These are phyloP conservation scores for Linnemannia elongata DNA, from an alignment of 192 early-diverging fungal species.

Conservation along the genomic window DNA sequence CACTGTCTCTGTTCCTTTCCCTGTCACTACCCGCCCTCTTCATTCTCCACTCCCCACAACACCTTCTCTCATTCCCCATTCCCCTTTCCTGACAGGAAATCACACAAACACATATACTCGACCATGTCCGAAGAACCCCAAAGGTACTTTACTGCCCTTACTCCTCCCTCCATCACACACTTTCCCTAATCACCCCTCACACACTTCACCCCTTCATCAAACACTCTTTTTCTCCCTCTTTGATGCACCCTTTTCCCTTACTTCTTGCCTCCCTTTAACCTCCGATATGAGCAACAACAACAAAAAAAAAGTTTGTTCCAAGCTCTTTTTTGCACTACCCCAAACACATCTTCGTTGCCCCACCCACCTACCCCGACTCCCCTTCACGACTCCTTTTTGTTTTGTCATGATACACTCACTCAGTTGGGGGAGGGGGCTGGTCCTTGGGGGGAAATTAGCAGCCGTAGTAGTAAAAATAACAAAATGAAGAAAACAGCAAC, in stretches of 20 bases:
- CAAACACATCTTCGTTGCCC: neutral
- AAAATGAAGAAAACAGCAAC: neutral
- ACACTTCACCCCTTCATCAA: neutral
- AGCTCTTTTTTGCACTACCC: neutral
- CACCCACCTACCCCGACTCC: neutral
- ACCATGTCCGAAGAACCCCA: conserved; percentile 11
- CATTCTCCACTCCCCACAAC: neutral
- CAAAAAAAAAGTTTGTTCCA: neutral
- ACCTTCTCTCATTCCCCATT: neutral
- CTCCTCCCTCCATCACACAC: neutral
- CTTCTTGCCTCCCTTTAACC: neutral
- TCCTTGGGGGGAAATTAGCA: neutral
- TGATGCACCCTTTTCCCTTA: neutral
- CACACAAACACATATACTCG: neutral
- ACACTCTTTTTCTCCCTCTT: neutral
- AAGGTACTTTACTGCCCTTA: neutral
- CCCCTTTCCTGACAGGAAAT: neutral
- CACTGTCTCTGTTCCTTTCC: neutral
- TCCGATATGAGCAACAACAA: conserved; percentile 11
- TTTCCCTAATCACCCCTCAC: neutral
- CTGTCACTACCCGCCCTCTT: neutral
- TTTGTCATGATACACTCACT: conserved; percentile 3
- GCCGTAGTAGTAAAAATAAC: neutral
- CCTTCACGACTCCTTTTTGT: neutral
- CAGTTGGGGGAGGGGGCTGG: neutral